Base-by-base conservation (phyloP, 805 yeast genomes). In the Kazachstania psychrophila region DNA sequence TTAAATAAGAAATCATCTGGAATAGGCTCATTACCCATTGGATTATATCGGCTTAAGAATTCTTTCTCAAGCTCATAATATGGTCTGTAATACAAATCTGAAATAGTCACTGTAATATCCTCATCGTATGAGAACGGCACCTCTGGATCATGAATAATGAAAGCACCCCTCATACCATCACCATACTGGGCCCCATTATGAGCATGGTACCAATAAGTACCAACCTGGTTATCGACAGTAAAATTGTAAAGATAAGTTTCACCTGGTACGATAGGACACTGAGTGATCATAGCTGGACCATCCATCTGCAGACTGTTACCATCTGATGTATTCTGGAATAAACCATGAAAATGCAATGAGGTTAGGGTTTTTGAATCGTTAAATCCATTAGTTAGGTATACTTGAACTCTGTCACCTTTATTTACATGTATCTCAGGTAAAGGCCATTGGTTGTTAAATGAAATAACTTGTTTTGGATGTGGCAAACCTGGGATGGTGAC, bases 151-250 rank as follows among this genome's bases (percentile, higher is more conserved):
- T 78, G 84, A 25, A 82, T 69, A 12, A 81, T 68, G 40, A 82
- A 68, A 28, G 81, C 59, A 0, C 80, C 87, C 47, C 89, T 67
- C 42, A 82, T 60, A 0, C 94, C 94, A 57, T 82, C 94, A 38
- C 81, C 74, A 48, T 82, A 82, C 52, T 82, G 92, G 11, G 81
- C 64, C 0, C 85, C 87, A 26, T 77, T 67, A 49, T 82, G 94
- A 5, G 86, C 76, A 55, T 82, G 94, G 57, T 81, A 82, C 94
- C 94, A 82, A 60, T 67, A 82, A n/a, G 85, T 71, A 34, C 94
- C 94, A 3, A 64, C 74, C 55, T 82, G 88, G 43, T 73, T 69
- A 6, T 59, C 67, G 8, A 79, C 79, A 2, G 81, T 75, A 50
- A 82, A 81, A 58, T 81, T 80, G 60, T 82, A 82, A 31, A 77